Evolutionary conservation across 768 basidiomycete genomes (phyloP), one percentile per base, ranked within the genome.

Genomic region (Termitomyces sp.): DNA sequence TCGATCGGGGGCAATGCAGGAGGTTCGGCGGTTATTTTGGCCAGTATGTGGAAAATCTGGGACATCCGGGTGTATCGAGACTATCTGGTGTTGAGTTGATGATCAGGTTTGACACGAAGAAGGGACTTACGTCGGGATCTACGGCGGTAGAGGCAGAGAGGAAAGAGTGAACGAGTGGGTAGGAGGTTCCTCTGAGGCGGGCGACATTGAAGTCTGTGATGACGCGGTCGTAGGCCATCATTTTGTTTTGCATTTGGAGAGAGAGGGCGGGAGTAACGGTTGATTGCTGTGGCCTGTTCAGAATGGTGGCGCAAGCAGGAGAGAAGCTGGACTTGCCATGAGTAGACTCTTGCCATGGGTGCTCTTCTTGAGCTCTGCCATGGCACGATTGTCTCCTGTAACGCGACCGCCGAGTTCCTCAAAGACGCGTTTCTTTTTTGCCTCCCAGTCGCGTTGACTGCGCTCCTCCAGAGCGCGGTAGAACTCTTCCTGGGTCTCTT

Each of bases 141-240:
- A 84, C 69, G n/a, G 82, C 73, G 7, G 80, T 71, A 6, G 90
- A 83, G 9, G 88, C 89, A 53, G 89, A 81, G 43, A 84, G 81
- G 42, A 92, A 77, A 1, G 84, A 74, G 62, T 92, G 88, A 8
- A 93, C 73, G 58, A 94, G 78, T 6, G 91, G 90, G 69, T 81
- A 93, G 2, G 87, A 91, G 5, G 78, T 84, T 17, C 84, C 87
- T 3, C 86, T 82, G 17, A 87, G 73, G 42, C 94, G 77, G 0
- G 90, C 82, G 38, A 77, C 71, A 73, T 97, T 95, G 50, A 98
- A 75, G 23, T 91, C 85, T 7, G 82, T 76, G 42, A 98, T 76
- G 32, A 90, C 86, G 47, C 85, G 84, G 75, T 95, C 91, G 69
- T 98, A 99, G 12, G 85, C 87, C 89, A 98, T 92, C 95, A 98